These are phyloP conservation scores for Hydnomerulius pinastri DNA, from an alignment of 768 basidiomycete genomes.

Conservation along the genomic window DNA sequence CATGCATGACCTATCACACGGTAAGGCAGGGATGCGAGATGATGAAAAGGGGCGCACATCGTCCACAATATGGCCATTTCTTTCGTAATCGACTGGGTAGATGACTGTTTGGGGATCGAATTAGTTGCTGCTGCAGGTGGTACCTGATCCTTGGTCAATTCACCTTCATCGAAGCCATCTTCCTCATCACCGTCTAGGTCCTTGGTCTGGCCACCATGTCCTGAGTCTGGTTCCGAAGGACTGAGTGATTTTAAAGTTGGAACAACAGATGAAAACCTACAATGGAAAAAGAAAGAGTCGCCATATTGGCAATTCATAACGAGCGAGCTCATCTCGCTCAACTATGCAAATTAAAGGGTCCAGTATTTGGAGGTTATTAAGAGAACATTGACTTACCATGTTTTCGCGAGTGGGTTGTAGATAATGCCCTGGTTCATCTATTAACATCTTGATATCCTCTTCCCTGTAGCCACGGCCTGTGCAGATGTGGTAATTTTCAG, in stretches of 20 bases:
- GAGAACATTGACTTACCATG: slow-evolving; percentile 52
- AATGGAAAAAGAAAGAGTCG: slow-evolving; percentile 91
- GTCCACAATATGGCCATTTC: slow-evolving; percentile 80
- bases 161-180: slow-evolving; percentile 84
- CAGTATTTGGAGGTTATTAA: neutral
- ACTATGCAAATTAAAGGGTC: slow-evolving; percentile 33
- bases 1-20: slow-evolving; percentile 61
- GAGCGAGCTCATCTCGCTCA: slow-evolving; percentile 92
- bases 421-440: slow-evolving; percentile 68
- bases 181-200: slow-evolving; percentile 83
- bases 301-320: slow-evolving; percentile 75
- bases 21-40: slow-evolving; percentile 4
- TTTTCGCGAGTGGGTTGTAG: slow-evolving; percentile 77
- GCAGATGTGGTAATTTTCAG: neutral
- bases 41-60: slow-evolving; percentile 57
- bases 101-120: slow-evolving; percentile 53
- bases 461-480: slow-evolving; percentile 54
- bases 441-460: slow-evolving; percentile 85
- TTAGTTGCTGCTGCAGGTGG: neutral
- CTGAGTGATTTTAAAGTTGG: neutral
- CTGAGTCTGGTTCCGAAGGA: slow-evolving; percentile 62
- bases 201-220: slow-evolving; percentile 90
- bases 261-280: slow-evolving; percentile 38
- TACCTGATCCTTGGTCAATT: slow-evolving; percentile 14
- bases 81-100: slow-evolving; percentile 76